Evolutionary conservation across 495 filamentous ascomycete genomes (phyloP), one percentile per base, ranked within the genome.

Genomic region (Venustampulla echinocandica): DNA sequence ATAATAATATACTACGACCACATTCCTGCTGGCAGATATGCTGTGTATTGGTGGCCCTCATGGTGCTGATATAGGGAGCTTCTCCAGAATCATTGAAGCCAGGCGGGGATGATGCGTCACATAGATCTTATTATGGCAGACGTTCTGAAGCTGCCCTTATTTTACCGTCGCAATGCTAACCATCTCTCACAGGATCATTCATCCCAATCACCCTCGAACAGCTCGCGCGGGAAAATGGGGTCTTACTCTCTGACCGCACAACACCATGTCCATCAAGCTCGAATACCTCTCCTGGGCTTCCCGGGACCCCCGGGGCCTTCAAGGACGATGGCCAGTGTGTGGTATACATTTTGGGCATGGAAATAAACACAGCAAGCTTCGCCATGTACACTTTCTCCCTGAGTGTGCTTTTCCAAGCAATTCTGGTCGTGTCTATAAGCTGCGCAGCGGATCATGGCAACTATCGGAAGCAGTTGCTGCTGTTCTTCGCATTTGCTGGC

Each of bases 331-430:
- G 75, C 21, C 88, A 93, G 58, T 98, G 92, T 56, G 69, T 97
- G 41, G 75, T 97, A 55, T 77, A 80, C 46, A 64, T 98, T 7
- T 64, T 94, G 35, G 92, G 92, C 4, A 63, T 78, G 44, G 84
- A 95, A 54, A 81, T 98, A 59, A 96, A 95, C 65, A 95, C 92
- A 9, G 90, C 92, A 14, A 93, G 86, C 66, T 96, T 96, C 64
- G 92, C 93, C 47, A 89, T 98, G 84, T 98, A 97, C 67, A 95
- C 87, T 3, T 97, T 97, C 64, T 93, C 87, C 38, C 64, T 95
- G 48, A 92, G 85, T 64, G 92, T 98, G 1, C 61, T 95, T 7
- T 58, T 95, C 24, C 92, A 98, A 64, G 81, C 89, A 7, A 63
- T 96, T 17, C 63, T 98, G 25, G 93, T 98, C 22, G 84, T 98